phyloP scores from a whole-genome alignment of 2,329 filamentous ascomycete species.

The Penicillium nordicum region DNA sequence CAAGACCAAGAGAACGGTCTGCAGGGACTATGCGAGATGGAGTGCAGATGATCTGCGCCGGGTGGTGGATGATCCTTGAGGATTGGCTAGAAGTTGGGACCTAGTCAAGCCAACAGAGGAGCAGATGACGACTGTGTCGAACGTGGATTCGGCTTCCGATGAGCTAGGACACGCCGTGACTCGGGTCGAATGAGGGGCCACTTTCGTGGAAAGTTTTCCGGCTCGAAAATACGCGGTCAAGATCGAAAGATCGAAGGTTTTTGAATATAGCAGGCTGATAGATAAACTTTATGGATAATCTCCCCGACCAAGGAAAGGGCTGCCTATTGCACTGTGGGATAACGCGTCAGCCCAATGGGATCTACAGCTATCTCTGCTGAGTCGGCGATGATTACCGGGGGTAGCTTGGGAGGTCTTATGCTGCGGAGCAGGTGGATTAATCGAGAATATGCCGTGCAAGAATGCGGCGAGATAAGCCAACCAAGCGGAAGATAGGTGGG shows the following conservation, averaged over 20 bases:
- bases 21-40: conserved; percentile 47
- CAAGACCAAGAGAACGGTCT: conserved; percentile 26
- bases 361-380: conserved; percentile 4
- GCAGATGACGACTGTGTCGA: conserved; percentile 35
- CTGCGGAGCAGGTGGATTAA: conserved; percentile 14
- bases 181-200: conserved; percentile 2
- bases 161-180: conserved; percentile 6
- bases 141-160: conserved; percentile 16
- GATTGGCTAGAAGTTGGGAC: conserved; percentile 21
- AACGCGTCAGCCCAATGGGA: conserved; percentile 5
- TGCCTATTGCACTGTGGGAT: conserved; percentile 6
- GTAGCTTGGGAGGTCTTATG: conserved; percentile 1
- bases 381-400: background rate
- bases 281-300: conserved; percentile 11
- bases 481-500: conserved; percentile 12
- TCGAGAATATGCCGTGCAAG: conserved; percentile 12
- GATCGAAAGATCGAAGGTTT: background rate
- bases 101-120: conserved; percentile 23
- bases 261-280: conserved; percentile 5
- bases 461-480: conserved; percentile 8
- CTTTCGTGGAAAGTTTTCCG: conserved; percentile 1
- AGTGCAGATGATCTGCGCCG: conserved; percentile 52
- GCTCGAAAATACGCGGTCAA: background rate
- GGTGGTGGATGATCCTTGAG: conserved; percentile 23
- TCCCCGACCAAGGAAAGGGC: conserved; percentile 2